Base-by-base conservation (phyloP, 2,329 filamentous ascomycete genomes). In the Mycosphaerella sp. region DNA sequence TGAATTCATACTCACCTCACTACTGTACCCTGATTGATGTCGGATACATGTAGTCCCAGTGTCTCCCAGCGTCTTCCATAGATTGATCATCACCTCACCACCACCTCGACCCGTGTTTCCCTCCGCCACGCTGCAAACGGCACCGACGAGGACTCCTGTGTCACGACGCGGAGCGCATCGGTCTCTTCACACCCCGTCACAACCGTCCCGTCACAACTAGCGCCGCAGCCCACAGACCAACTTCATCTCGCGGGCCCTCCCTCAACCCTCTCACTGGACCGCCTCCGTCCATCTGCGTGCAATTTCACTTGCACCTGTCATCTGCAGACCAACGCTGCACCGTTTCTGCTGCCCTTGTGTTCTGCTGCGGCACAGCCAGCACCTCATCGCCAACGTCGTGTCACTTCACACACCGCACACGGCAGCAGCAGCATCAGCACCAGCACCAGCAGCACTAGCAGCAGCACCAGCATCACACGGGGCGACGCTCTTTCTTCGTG, bases 361-460 rank as follows among this genome's bases (percentile, higher is more conserved):
- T n/a, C n/a, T n/a, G n/a, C n/a, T n/a, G n/a, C n/a, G n/a, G n/a
- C n/a, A n/a, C n/a, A n/a, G n/a, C n/a, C 43, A 21, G 14, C 16
- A 39, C 34, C 21, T 13, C 35, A 6, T 17, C 10, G 14, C 25
- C 37, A 6, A 16, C 4, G 14, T 37, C 37, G 45, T 43, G 47
- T 43, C 32, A 43, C 40, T 18, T 40, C n/a, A 40, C 43, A 40
- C 47, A 43, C 41, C 47, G 40, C 37, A 30, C 47, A 43, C 41
- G 14, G 40, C 47, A 44, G 21, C 47, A 50, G 42, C 47, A 42
- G 8, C 21, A 21, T 3, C 21, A 21, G 21, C 21, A 21, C 3
- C 47, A 50, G 42, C 47, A 42, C 8, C 30, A 32, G 40, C 47
- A 44, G 21, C 47, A 50, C 36, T 40, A 42, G 8, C 21, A 21